Conservation (phyloP, 106 monocot species). For the Allium cepa region DNA sequence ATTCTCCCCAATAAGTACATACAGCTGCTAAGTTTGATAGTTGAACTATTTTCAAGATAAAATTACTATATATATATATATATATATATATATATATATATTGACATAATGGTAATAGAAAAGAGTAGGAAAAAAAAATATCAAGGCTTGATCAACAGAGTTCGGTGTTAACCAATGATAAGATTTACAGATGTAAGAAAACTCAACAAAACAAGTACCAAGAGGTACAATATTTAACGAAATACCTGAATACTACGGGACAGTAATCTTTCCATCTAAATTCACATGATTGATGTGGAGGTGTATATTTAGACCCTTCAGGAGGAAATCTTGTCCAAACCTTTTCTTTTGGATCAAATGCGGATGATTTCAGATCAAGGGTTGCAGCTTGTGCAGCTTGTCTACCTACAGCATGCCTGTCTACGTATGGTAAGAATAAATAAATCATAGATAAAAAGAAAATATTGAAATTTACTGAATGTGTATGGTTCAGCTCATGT, state of each 20-base stretch:
- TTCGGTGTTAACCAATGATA: too few species aligned
- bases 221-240: not conserved
- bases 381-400: constrained; percentile 24
- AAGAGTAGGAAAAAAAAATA: too few species aligned
- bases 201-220: too few species aligned
- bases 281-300: constrained; percentile 78
- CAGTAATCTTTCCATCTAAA: constrained; percentile 98
- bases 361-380: constrained; percentile 68
- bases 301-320: constrained; percentile 76
- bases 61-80: too few species aligned
- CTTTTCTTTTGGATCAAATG: constrained; percentile 82
- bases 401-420: constrained; percentile 76
- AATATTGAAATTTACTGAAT: not conserved
- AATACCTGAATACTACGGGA: constrained; percentile 78
- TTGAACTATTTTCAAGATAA: not conserved
- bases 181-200: too few species aligned
- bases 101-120: too few species aligned
- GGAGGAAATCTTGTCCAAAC: constrained; percentile 89
- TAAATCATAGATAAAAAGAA: not conserved
- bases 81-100: too few species aligned
- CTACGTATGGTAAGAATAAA: not conserved
- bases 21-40: too few species aligned
- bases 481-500: too few species aligned
- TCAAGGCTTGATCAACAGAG: too few species aligned
- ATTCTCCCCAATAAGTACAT: too few species aligned